Evolutionary conservation across 768 basidiomycete species (phyloP).

Genomic region (Serendipita sp.): DNA sequence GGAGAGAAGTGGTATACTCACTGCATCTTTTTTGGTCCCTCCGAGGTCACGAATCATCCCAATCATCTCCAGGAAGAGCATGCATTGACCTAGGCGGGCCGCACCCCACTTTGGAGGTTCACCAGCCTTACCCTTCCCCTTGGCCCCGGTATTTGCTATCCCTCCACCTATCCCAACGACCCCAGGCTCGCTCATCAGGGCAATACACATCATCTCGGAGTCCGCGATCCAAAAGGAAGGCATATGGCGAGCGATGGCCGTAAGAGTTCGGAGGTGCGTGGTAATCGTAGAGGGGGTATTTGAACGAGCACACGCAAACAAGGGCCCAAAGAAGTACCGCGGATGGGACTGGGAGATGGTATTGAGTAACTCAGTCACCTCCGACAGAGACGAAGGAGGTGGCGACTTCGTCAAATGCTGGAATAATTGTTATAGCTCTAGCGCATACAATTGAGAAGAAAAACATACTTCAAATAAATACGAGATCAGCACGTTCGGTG

Average conservation of each 20-base stretch:
- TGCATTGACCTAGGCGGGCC: conserved; percentile 45
- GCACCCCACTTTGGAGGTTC: conserved; percentile 26
- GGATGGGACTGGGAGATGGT: conserved; percentile 37
- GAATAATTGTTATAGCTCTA: not conserved
- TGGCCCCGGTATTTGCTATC: conserved; percentile 16
- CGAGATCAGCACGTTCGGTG: not conserved
- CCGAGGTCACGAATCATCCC: conserved; percentile 27
- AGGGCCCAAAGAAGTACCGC: conserved; percentile 52
- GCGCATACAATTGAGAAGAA: not conserved
- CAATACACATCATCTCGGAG: conserved; percentile 60
- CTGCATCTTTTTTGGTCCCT: conserved; percentile 21
- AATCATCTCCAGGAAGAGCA: conserved; percentile 48
- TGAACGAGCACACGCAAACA: conserved; percentile 54
- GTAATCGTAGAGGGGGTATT: conserved; percentile 43
- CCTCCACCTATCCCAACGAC: conserved; percentile 8
- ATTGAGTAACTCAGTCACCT: conserved; percentile 35
- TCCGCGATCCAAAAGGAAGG: conserved; percentile 53
- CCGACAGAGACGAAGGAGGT: conserved; percentile 14
- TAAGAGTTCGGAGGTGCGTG: conserved; percentile 41
- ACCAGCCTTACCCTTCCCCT: conserved; percentile 14
- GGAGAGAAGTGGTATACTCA: not conserved
- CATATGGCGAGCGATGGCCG: conserved; percentile 36
- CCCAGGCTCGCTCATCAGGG: conserved; percentile 38
- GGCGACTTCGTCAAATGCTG: conserved; percentile 37
- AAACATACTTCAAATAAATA: not conserved